Evolutionary conservation across 805 yeast genomes (phyloP).

Genomic region (Torulaspora gathmanii): DNA sequence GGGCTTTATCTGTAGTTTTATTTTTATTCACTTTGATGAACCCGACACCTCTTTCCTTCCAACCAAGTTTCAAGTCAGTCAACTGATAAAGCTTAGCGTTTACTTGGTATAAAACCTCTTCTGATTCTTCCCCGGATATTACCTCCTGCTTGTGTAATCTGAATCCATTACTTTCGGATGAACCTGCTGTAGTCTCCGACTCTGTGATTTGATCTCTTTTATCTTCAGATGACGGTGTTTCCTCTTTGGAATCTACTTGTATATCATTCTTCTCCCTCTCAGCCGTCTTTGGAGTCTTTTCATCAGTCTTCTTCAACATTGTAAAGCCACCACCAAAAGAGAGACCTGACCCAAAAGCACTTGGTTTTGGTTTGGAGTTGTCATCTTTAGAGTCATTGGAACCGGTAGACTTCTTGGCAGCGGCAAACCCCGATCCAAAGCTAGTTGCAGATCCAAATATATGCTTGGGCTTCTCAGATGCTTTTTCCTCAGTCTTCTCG

Average conservation of each 20-base stretch:
- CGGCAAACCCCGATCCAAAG: conserved; percentile 42
- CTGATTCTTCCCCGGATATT: conserved; percentile 89
- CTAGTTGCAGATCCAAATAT: conserved; percentile 53
- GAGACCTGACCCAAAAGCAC: conserved; percentile 44
- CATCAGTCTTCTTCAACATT: conserved; percentile 22
- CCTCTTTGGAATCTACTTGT: conserved; percentile 11
- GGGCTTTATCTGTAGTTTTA: conserved; percentile 41
- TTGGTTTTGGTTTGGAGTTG: conserved; percentile 16
- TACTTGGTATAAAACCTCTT: conserved; percentile 59
- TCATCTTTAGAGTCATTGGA: conserved; percentile 10
- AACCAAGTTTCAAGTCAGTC: conserved; percentile 62
- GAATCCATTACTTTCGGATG: conserved; percentile 49
- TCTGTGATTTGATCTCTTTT: conserved; percentile 11
- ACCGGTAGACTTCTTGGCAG: conserved; percentile 30
- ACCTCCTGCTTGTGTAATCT: conserved; percentile 56
- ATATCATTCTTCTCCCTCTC: neutral
- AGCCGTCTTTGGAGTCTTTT: conserved; percentile 2
- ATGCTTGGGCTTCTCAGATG: conserved; percentile 39
- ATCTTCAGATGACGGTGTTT: conserved; percentile 12
- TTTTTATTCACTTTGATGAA: conserved; percentile 67
- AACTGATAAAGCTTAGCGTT: conserved; percentile 79
- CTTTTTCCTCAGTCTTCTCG: conserved; percentile 4
- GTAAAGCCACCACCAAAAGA: conserved; percentile 39
- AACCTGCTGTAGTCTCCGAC: conserved; percentile 27
- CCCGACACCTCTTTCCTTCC: conserved; percentile 97